These are phyloP conservation scores for Albugo candida DNA, from an alignment of 352 stramenopile genomes.

Conservation along the genomic window DNA sequence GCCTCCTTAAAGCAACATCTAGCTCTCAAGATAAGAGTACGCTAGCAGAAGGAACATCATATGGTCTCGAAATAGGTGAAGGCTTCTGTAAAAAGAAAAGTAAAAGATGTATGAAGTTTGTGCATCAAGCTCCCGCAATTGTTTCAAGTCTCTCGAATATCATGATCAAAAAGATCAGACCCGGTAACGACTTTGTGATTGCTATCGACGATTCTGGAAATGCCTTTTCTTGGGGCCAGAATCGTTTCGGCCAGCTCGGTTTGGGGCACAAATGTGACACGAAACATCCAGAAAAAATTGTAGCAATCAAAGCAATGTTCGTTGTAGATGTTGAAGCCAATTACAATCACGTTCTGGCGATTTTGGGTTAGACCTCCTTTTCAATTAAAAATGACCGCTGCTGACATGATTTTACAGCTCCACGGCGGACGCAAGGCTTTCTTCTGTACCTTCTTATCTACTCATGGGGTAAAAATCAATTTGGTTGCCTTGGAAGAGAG, in stretches of 20 bases:
- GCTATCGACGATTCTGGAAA: conserved; percentile 17
- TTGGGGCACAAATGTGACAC: conserved; percentile 9
- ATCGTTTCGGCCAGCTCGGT: conserved; percentile 37
- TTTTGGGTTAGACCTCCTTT: conserved; percentile 8
- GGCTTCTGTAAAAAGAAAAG: too few relatives aligned
- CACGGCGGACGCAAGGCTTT: background rate
- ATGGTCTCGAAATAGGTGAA: too few relatives aligned
- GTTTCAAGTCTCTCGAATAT: too few relatives aligned
- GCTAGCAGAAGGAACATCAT: too few relatives aligned
- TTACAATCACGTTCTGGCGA: conserved; percentile 23
- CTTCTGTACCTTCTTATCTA: conserved; percentile 22
- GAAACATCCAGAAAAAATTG: conserved; percentile 12
- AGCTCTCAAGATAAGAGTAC: too few relatives aligned
- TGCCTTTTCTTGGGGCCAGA: conserved; percentile 40
- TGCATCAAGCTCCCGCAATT: too few relatives aligned
- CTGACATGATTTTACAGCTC: background rate
- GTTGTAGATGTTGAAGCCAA: conserved; percentile 27
- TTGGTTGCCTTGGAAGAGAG: conserved; percentile 39
- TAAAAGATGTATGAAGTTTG: too few relatives aligned
- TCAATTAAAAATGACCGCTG: conserved; percentile 1
- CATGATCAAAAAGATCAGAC: conserved; percentile 14
- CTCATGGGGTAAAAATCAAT: conserved; percentile 19
- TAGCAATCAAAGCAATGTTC: conserved; percentile 11
- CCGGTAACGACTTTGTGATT: conserved; percentile 45
- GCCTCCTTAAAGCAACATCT: too few relatives aligned